Evolutionary conservation across 192 early-diverging fungal species (phyloP).

Genomic region (Mycoemilia scoparia): DNA sequence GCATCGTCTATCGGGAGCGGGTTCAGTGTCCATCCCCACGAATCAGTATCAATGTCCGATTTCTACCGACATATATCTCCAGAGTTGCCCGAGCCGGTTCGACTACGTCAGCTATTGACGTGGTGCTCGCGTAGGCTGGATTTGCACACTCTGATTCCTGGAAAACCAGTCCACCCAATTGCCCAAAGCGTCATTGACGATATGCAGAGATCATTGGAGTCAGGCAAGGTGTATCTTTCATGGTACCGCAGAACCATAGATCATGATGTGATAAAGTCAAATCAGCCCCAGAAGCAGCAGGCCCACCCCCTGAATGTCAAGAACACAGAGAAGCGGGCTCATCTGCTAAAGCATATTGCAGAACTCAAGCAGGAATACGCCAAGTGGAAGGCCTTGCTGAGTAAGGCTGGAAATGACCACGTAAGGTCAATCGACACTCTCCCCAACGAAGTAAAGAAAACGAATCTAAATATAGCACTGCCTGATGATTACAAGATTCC

Average conservation of each 20-base stretch:
- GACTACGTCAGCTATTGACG: conserved; percentile 43
- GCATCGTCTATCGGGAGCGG: conserved; percentile 37
- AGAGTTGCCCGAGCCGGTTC: conserved; percentile 42
- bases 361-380: conserved; percentile 9
- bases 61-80: conserved; percentile 50
- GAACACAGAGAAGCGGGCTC: conserved; percentile 10
- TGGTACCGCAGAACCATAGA: conserved; percentile 25
- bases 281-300: conserved; percentile 2
- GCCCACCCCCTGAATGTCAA: conserved; percentile 21
- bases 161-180: conserved; percentile 7
- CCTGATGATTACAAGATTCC: too few relatives aligned
- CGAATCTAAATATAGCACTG: too few relatives aligned
- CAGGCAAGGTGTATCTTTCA: conserved; percentile 20
- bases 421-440: conserved; percentile 12
- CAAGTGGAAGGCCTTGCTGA: conserved; percentile 18
- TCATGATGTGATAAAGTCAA: not conserved
- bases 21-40: conserved; percentile 40
- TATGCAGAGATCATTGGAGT: conserved; percentile 21
- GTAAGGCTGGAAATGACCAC: conserved; percentile 13
- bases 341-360: conserved; percentile 7
- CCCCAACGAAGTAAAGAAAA: too few relatives aligned
- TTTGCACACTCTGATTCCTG: conserved; percentile 1
- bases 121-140: conserved; percentile 52
- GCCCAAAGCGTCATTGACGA: conserved; percentile 14
- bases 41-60: conserved; percentile 29